These are phyloP conservation scores for Linnemannia zychae DNA, from an alignment of 192 early-diverging fungal species.

Conservation along the genomic window DNA sequence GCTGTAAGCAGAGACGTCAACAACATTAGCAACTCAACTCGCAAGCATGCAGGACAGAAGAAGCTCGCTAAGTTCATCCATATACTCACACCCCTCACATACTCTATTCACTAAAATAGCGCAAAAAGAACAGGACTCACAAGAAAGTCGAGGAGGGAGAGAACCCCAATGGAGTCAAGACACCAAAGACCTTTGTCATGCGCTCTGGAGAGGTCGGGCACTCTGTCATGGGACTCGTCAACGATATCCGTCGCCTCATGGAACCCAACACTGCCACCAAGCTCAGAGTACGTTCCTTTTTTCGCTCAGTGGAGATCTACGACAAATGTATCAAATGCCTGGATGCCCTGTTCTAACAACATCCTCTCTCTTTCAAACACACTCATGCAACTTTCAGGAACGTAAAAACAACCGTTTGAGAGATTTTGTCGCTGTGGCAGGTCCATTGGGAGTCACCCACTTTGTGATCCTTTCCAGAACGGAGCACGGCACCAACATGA, in stretches of 20 bases:
- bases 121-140: constrained; percentile 55
- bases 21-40: not conserved
- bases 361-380: not conserved
- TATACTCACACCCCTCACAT: not conserved
- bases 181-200: constrained; percentile 93
- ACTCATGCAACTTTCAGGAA: constrained; percentile 67
- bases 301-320: not conserved
- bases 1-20: constrained; percentile 18
- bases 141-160: constrained; percentile 54
- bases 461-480: constrained; percentile 91
- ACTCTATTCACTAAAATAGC: not conserved
- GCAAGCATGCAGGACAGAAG: not conserved
- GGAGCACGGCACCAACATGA: constrained; percentile 84
- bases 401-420: constrained; percentile 91
- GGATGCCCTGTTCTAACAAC: not conserved
- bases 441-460: constrained; percentile 89
- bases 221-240: constrained; percentile 83
- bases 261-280: constrained; percentile 95
- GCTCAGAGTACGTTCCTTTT: constrained; percentile 74
- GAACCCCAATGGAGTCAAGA: constrained; percentile 64
- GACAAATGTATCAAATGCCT: too few relatives aligned
- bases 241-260: constrained; percentile 89
- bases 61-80: too few relatives aligned
- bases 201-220: constrained; percentile 87
- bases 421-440: constrained; percentile 92